These are phyloP conservation scores for Lepidium sativum DNA, from an alignment of 345 rosid genomes.

Conservation along the genomic window DNA sequence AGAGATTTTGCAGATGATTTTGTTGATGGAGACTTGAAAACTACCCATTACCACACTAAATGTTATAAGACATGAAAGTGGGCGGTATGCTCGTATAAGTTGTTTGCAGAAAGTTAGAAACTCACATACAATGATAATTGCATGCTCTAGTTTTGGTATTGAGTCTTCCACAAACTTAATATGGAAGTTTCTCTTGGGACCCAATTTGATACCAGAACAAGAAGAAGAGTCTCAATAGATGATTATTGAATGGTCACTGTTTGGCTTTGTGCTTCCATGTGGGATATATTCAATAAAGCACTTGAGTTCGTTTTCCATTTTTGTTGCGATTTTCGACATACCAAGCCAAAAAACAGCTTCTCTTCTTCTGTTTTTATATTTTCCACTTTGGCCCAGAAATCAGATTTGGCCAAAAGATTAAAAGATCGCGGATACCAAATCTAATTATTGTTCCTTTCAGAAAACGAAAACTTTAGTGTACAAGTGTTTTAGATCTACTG, in stretches of 20 bases:
- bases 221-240: slow-evolving; percentile 12
- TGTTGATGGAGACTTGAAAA: slow-evolving; percentile 19
- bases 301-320: slow-evolving; percentile 9
- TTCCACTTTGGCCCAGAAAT: background rate
- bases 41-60: slow-evolving; percentile 13
- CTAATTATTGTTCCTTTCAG: background rate
- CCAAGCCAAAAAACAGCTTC: background rate
- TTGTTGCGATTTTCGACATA: background rate
- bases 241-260: slow-evolving; percentile 18
- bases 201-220: slow-evolving; percentile 25
- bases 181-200: slow-evolving; percentile 20
- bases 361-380: slow-evolving; percentile 1
- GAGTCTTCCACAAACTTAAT: background rate
- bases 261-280: slow-evolving; percentile 24
- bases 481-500: background rate
- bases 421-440: background rate
- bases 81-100: background rate
- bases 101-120: slow-evolving; percentile 17
- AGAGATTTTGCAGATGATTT: background rate
- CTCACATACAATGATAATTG: slow-evolving; percentile 15
- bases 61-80: slow-evolving; percentile 4
- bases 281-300: slow-evolving; percentile 6
- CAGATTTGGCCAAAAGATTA: background rate
- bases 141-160: slow-evolving; percentile 2
- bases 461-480: background rate